A percentile compares a stretch with the other conserved stretches of the same genome.
Conservation (phyloP, 2,329 filamentous ascomycete species). For the Trichoderma brevicompactum region DNA sequence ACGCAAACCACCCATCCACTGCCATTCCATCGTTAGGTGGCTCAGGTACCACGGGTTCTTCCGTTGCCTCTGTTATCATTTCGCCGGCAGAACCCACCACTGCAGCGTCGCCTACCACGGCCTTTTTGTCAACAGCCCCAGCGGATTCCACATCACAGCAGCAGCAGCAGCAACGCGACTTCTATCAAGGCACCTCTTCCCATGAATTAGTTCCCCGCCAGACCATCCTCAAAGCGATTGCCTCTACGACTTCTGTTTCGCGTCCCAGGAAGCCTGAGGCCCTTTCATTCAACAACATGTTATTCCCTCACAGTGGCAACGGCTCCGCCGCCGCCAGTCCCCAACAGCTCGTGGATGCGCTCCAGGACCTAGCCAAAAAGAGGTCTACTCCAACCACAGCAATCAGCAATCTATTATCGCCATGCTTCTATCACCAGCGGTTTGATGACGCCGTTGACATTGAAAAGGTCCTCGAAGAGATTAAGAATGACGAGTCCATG, state of each 20-base stretch:
- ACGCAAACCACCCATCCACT: constrained; percentile 33
- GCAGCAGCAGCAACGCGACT: constrained; percentile 33
- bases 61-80: constrained; percentile 29
- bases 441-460: constrained; percentile 97
- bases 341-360: constrained; percentile 66
- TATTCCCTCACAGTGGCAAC: constrained; percentile 23
- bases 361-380: constrained; percentile 57
- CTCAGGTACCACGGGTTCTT: constrained; percentile 19
- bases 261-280: constrained; percentile 65
- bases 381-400: constrained; percentile 45
- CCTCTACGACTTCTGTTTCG: constrained; percentile 51
- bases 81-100: constrained; percentile 25
- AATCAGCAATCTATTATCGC: constrained; percentile 76
- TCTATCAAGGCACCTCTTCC: constrained; percentile 58
- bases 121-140: constrained; percentile 1
- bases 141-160: constrained; percentile 4
- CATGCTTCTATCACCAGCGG: constrained; percentile 96
- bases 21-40: constrained; percentile 38
- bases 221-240: constrained; percentile 81
- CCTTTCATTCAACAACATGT: constrained; percentile 64
- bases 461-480: constrained; percentile 92
- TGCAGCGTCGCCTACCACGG: background rate
- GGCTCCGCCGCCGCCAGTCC: constrained; percentile 37
- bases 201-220: constrained; percentile 72
- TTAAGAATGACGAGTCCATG: constrained; percentile 84